phyloP scores from a whole-genome alignment of 1,139 yeast species.

The Kluyveromyces marxianus region DNA sequence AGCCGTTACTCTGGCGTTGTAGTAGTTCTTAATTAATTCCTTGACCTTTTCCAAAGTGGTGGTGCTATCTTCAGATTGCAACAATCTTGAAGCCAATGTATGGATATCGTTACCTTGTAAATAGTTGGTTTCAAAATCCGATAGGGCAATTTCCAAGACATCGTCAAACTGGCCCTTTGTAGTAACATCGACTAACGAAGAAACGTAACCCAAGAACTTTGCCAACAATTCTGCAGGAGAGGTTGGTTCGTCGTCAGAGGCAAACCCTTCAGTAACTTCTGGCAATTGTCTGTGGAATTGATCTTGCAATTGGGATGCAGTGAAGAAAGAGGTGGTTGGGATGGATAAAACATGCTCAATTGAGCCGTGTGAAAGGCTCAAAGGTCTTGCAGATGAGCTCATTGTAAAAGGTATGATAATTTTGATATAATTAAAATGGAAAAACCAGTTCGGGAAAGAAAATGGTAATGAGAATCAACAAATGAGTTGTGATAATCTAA shows the following conservation, averaged over 20 bases:
- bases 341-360: conserved; percentile 84
- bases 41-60: conserved; percentile 67
- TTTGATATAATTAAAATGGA: background rate
- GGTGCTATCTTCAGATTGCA: conserved; percentile 44
- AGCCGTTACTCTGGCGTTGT: conserved; percentile 45
- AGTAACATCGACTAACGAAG: conserved; percentile 46
- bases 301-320: conserved; percentile 81
- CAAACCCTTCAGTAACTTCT: conserved; percentile 72
- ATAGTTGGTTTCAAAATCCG: conserved; percentile 79
- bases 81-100: conserved; percentile 69
- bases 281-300: conserved; percentile 77
- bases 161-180: conserved; percentile 52
- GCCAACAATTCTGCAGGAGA: conserved; percentile 83
- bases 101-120: conserved; percentile 77
- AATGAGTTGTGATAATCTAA: no score
- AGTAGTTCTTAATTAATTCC: conserved; percentile 66
- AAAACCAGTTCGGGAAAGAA: background rate
- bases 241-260: conserved; percentile 83
- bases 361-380: conserved; percentile 75
- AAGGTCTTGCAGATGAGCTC: conserved; percentile 55
- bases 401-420: conserved; percentile 7
- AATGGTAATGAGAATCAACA: background rate
- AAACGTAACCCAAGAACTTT: conserved; percentile 74
- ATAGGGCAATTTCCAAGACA: conserved; percentile 59
- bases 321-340: conserved; percentile 72